Evolutionary conservation across 2,329 filamentous ascomycete genomes (phyloP), one percentile per base, ranked within the genome.

Genomic region (Helminthosporium solani): DNA sequence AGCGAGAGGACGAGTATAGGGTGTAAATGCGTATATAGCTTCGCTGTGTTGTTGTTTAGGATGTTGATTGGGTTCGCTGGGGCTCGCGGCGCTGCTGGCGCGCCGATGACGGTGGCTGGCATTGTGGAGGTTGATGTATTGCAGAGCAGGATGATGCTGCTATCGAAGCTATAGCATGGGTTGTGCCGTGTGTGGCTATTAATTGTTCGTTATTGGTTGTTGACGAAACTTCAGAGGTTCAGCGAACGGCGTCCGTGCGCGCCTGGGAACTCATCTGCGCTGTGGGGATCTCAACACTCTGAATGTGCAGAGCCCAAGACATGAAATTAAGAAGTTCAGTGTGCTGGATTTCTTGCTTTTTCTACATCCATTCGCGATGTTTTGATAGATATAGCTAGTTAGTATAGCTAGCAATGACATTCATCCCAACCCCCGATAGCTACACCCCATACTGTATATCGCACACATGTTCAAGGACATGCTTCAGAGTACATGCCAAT

Each of bases 1-100:
- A 86, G 70, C 8, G 78, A 78, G 23, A 88, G 77, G 23, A 95
- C 76, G 9, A 90, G 70, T 20, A 79, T 70, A 0, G 88, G 85
- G 56, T 95, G 87, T 16, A 83, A 68, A 60, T 88, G 78, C 11
- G 85, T 81, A 62, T 86, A 79, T 18, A 79, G 65, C 40, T 71
- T 75, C 2, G 81, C 77, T 16, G 73, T 52, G n/a, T 73, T 63
- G 19, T 70, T 77, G 21, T 74, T 61, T 38, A 80, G 71, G 50
- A 77, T 70, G 43, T 73, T 68, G 49, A 79, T 70, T 28, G 79
- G 74, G 19, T 51, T 46, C n/a, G 65, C 54, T 11, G 59, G 54
- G 9, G 60, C 44, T 21, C 56, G 60, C 6, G 56, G 53, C 48
- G 56, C 60, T 21, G 53, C 44, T 27, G 54, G 50, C 21, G 57